Evolutionary conservation across 495 filamentous ascomycete genomes (phyloP).

Genomic region (Hypoxylon crocopeplum): DNA sequence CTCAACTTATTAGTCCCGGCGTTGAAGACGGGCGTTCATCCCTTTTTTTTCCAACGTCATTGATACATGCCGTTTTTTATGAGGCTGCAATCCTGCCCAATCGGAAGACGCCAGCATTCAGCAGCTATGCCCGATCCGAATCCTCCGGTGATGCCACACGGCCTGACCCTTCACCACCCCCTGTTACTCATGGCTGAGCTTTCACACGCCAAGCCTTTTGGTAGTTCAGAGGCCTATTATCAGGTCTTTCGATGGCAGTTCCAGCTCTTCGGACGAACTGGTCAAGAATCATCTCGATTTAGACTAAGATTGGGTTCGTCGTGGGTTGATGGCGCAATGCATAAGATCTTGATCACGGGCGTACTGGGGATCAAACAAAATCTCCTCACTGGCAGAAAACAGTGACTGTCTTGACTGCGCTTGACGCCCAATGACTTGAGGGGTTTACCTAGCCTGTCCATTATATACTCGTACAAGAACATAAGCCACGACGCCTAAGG

Average conservation of each 20-base stretch:
- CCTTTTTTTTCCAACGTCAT: not conserved
- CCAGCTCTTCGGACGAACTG: slow-evolving; percentile 8
- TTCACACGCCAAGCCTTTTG: not conserved
- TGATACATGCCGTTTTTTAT: not conserved
- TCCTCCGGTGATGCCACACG: not conserved
- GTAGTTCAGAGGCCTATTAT: no score
- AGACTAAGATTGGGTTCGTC: no score
- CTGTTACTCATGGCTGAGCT: no score
- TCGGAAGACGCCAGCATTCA: not conserved
- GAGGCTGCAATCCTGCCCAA: not conserved
- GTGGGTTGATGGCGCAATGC: not conserved
- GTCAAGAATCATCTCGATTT: no score
- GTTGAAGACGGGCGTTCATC: slow-evolving; percentile 10
- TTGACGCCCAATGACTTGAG: no score
- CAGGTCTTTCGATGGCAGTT: not conserved
- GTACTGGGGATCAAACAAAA: not conserved
- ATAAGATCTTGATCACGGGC: slow-evolving; percentile 2
- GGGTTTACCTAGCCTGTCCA: no score
- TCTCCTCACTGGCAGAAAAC: no score
- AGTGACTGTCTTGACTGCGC: no score
- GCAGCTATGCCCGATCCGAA: slow-evolving; percentile 10
- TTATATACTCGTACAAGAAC: no score
- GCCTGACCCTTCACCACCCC: not conserved
- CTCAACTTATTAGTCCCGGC: not conserved
- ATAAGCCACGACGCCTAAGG: no score